Percentiles rank a stretch among this genome's conserved stretches.
Conservation (phyloP, 768 basidiomycete species). For the Suillus hirtellus region DNA sequence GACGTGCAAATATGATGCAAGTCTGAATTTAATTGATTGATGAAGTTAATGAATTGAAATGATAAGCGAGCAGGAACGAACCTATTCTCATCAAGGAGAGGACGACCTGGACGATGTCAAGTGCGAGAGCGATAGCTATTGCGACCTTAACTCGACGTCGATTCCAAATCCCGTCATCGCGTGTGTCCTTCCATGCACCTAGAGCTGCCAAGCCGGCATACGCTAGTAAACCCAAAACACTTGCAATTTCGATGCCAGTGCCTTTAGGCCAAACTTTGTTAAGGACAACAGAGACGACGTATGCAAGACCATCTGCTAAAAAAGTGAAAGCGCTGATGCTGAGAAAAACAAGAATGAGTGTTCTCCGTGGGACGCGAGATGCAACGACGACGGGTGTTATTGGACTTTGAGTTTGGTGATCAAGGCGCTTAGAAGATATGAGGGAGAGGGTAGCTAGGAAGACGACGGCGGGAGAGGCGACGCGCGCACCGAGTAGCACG, state of each 20-base stretch:
- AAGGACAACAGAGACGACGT: conserved; percentile 64
- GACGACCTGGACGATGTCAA: conserved; percentile 63
- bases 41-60: conserved; percentile 8
- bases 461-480: conserved; percentile 69
- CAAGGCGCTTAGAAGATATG: conserved; percentile 47
- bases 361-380: conserved; percentile 70
- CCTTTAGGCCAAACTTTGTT: conserved; percentile 62
- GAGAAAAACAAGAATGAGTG: conserved; percentile 70
- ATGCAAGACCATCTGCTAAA: conserved; percentile 74
- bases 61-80: conserved; percentile 26
- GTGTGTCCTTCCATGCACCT: conserved; percentile 78
- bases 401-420: conserved; percentile 48
- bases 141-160: conserved; percentile 56
- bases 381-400: conserved; percentile 81
- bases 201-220: conserved; percentile 73
- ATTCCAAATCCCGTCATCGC: conserved; percentile 69
- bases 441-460: conserved; percentile 63
- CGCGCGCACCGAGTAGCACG: conserved; percentile 57
- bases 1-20: conserved; percentile 21
- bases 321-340: conserved; percentile 72
- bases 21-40: conserved; percentile 15
- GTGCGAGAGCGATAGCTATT: conserved; percentile 49
- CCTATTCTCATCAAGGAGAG: conserved; percentile 37
- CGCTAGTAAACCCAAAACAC: conserved; percentile 66
- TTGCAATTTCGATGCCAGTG: conserved; percentile 67